Percentiles rank a stretch among this genome's conserved stretches.
phyloP scores from a whole-genome alignment of 305 asterid genomes.

The Fraxinus xanthoxyloides region DNA sequence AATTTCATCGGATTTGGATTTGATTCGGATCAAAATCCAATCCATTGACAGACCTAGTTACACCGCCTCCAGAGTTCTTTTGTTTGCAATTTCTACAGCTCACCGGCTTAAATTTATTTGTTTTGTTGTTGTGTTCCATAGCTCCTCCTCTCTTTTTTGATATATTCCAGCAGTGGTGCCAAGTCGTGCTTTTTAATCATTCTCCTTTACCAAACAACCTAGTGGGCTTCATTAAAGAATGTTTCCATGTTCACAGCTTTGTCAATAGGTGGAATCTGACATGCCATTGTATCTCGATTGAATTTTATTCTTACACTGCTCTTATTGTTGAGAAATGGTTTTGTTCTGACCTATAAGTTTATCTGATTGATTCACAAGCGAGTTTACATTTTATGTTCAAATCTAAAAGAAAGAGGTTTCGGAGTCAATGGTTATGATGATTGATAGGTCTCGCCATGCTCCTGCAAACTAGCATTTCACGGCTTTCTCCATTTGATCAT shows the following conservation, averaged over 20 bases:
- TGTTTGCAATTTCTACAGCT: neutral
- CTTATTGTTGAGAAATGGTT: neutral
- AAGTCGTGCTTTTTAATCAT: neutral
- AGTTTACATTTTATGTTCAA: neutral
- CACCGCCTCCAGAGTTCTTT: neutral
- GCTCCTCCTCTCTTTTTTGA: neutral
- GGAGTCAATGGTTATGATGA: neutral
- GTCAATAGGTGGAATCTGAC: neutral
- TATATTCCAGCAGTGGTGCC: neutral
- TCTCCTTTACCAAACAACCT: neutral
- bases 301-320: neutral
- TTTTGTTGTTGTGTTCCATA: neutral
- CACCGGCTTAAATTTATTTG: neutral
- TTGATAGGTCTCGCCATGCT: neutral
- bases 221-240: neutral
- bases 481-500: neutral
- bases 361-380: neutral
- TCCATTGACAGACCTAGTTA: no score
- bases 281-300: neutral
- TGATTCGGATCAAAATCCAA: no score
- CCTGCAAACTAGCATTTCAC: neutral
- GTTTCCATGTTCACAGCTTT: neutral
- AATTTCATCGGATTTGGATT: no score
- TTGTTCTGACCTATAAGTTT: neutral
- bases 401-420: neutral